phyloP scores from a whole-genome alignment of 352 stramenopile genomes.

The Pythium dissotocum region DNA sequence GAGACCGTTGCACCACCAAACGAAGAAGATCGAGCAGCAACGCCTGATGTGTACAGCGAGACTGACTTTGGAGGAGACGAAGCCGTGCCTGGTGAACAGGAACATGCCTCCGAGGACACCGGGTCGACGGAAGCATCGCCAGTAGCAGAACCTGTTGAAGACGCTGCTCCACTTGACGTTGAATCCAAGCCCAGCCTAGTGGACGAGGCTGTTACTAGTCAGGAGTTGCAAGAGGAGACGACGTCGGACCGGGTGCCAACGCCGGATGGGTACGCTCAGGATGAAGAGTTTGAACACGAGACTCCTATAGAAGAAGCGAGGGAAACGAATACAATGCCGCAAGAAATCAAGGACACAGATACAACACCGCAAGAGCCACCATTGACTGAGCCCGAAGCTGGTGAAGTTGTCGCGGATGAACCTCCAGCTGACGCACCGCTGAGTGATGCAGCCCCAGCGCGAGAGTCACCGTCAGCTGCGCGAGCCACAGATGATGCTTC shows the following conservation, averaged over 20 bases:
- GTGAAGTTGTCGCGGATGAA: neutral
- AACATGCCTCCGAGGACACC: neutral
- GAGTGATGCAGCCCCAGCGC: neutral
- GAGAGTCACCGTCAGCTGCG: neutral
- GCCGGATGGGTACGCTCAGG: slow-evolving; percentile 7
- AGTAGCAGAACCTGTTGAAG: neutral
- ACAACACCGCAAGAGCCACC: neutral
- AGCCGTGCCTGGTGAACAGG: neutral
- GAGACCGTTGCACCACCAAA: neutral
- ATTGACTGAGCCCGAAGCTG: no score
- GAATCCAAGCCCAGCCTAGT: neutral
- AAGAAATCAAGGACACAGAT: no score
- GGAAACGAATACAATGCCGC: neutral
- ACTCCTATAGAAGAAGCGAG: neutral
- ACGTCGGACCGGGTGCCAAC: slow-evolving; percentile 2
- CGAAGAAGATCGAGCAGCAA: neutral
- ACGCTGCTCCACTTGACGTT: neutral
- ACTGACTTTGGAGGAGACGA: slow-evolving; percentile 2
- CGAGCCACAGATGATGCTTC: no score
- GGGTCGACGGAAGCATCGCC: neutral
- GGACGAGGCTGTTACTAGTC: neutral
- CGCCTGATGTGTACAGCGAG: slow-evolving; percentile 11
- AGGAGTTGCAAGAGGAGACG: neutral
- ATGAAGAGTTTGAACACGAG: slow-evolving; percentile 5
- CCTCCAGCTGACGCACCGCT: no score